Base-by-base conservation (phyloP, 2,329 filamentous ascomycete genomes). In the Colletotrichum tabaci region DNA sequence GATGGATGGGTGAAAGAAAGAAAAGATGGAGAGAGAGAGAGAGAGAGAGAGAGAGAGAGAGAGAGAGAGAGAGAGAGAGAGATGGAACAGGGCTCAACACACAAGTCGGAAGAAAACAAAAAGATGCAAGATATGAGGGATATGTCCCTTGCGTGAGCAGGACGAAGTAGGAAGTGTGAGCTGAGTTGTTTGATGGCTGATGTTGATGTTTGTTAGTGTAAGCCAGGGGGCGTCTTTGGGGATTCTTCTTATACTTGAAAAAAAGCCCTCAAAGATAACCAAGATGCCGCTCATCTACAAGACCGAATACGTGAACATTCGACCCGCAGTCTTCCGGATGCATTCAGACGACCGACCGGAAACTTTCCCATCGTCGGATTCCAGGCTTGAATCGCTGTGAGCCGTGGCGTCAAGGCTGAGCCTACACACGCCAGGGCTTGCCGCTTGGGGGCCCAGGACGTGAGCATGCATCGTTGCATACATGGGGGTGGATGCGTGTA, bases 211-310 rank as follows among this genome's bases (percentile, higher is more conserved):
- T 50, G 38, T 2, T 16, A 13, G 35, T 42, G 58, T 18, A 42
- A 18, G 23, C 2, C 16, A 35, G 30, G 7, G 40, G 46, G 15
- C 18, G 26, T 35, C 57, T 60, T 30, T 47, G 18, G n/a, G 56
- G 56, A 71, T 52, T 71, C 58, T 63, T 72, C 69, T 72, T 72
- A 72, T 72, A 72, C 65, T 55, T 35, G 38, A 1, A 30, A 18
- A 26, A 6, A 53, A 46, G 21, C 38, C n/a, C 23, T 16, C 4
- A 7, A 9, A 23, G 15, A 30, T 30, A 15, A 10, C 16, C n/a
- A 6, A 23, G 10, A 5, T 35, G 30, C 30, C 6, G 13, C 46
- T 12, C 15, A 10, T 21, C 42, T 2, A 16, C 23, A 26, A 40
- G 49, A 26, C 44, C 26, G 8, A 9, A 7, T 35, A 12, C 50